Conservation (phyloP, 345 rosid species). For the Trapa bicornis region DNA sequence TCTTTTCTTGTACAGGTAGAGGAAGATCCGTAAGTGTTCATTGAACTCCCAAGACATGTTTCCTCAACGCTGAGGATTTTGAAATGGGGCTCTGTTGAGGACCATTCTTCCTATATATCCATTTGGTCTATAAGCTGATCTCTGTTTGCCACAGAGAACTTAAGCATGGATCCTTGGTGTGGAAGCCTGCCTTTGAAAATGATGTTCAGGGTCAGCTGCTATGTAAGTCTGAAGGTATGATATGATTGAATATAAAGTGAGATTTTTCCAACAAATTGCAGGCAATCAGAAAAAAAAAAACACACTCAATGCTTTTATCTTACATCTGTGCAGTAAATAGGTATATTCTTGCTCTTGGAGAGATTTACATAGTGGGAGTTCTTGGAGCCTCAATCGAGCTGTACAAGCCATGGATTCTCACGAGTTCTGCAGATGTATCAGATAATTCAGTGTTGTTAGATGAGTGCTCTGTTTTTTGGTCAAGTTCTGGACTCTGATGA, state of each 20-base stretch:
- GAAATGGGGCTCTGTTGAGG: conserved; percentile 39
- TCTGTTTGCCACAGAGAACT: conserved; percentile 59
- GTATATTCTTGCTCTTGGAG: conserved; percentile 55
- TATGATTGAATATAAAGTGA: neutral
- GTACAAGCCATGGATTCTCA: conserved; percentile 68
- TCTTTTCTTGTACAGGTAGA: conserved; percentile 39
- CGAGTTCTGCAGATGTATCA: conserved; percentile 23
- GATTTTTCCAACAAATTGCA: neutral
- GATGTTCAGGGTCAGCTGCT: conserved; percentile 34
- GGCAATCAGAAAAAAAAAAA: neutral
- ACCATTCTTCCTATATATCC: conserved; percentile 41
- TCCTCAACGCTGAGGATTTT: conserved; percentile 41
- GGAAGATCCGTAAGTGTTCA: conserved; percentile 34
- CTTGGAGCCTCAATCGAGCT: conserved; percentile 45
- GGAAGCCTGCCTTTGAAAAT: conserved; percentile 48
- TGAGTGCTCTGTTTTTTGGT: conserved; percentile 56
- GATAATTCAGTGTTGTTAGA: conserved; percentile 29
- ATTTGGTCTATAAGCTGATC: conserved; percentile 46
- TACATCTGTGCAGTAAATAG: conserved; percentile 46
- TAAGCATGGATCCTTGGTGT: conserved; percentile 62
- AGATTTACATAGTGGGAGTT: conserved; percentile 59
- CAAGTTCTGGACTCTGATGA: conserved; percentile 62
- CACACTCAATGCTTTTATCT: neutral
- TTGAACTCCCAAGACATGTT: conserved; percentile 50
- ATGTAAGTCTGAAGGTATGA: conserved; percentile 47